Conservation (phyloP, 768 basidiomycete genomes). For the Holtermannia corniformis region DNA sequence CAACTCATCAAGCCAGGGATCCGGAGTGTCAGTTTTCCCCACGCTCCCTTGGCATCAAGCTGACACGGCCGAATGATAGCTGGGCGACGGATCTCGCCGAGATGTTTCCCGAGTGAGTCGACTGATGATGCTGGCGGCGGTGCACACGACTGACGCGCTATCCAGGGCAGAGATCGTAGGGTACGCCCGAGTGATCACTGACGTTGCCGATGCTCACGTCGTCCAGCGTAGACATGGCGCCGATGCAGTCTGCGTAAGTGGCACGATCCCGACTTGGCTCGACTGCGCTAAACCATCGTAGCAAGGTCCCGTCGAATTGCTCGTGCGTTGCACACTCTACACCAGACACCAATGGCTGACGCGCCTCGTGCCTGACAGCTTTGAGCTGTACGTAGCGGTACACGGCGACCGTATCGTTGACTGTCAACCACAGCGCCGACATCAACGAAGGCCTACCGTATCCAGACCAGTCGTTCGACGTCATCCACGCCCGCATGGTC, state of each 20-base stretch:
- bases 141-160: neutral
- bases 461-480: slow-evolving; percentile 11
- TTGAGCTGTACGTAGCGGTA: slow-evolving; percentile 10
- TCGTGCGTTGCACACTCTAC: slow-evolving; percentile 3
- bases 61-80: slow-evolving; percentile 2
- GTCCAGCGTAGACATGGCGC: slow-evolving; percentile 9
- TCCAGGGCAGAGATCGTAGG: slow-evolving; percentile 9
- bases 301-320: slow-evolving; percentile 14
- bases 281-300: neutral
- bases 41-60: neutral
- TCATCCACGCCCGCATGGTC: slow-evolving; percentile 24
- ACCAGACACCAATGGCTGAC: neutral
- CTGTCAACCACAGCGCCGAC: slow-evolving; percentile 14
- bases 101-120: slow-evolving; percentile 13
- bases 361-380: slow-evolving; percentile 5
- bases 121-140: no score
- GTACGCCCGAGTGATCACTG: no score
- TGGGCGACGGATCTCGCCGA: slow-evolving; percentile 25
- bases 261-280: neutral
- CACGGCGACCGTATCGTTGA: neutral
- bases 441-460: slow-evolving; percentile 15
- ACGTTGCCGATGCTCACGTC: neutral
- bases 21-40: slow-evolving; percentile 2
- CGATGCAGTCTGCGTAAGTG: slow-evolving; percentile 12
- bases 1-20: slow-evolving; percentile 2